phyloP scores from a whole-genome alignment of 2,329 filamentous ascomycete genomes.

The Tolypocladium sp. region DNA sequence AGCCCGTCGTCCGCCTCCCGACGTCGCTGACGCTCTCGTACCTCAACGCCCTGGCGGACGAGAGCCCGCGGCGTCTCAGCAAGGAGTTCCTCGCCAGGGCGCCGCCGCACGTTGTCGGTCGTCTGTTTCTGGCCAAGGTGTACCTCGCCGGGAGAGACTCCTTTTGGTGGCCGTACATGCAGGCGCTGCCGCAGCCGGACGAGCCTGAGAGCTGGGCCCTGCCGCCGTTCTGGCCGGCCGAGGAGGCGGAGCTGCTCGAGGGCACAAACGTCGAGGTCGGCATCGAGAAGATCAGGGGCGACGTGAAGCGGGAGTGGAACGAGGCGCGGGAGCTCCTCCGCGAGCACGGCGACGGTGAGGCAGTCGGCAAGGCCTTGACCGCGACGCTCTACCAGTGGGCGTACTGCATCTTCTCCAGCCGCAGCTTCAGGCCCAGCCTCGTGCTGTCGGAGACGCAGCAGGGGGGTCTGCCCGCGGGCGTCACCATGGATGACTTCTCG shows the following conservation, averaged over 20 bases:
- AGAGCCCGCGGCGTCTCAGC: conserved; percentile 26
- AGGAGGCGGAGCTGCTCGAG: conserved; percentile 47
- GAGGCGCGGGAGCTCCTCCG: conserved; percentile 28
- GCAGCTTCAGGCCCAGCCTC: conserved; percentile 55
- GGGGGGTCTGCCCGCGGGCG: conserved; percentile 17
- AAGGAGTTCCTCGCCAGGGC: conserved; percentile 36
- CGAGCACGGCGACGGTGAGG: conserved; percentile 10
- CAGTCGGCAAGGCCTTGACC: conserved; percentile 27
- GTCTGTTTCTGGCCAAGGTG: conserved; percentile 63
- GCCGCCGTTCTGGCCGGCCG: conserved; percentile 54
- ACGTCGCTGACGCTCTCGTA: conserved; percentile 47
- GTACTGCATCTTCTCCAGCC: conserved; percentile 54
- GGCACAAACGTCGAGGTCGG: conserved; percentile 45
- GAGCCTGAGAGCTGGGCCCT: conserved; percentile 41
- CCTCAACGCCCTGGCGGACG: conserved; percentile 38
- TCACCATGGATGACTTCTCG: conserved; percentile 49
- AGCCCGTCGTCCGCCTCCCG: conserved; percentile 42
- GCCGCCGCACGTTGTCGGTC: conserved; percentile 50
- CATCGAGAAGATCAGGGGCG: conserved; percentile 35
- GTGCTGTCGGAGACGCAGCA: conserved; percentile 31
- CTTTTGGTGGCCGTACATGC: conserved; percentile 61
- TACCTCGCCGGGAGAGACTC: conserved; percentile 49
- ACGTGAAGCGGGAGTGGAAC: conserved; percentile 36
- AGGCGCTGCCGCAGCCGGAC: conserved; percentile 53
- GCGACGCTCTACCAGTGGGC: conserved; percentile 53